Evolutionary conservation across 176 grass and related monocot species (phyloP).

Genomic region (Triticum turgidum): DNA sequence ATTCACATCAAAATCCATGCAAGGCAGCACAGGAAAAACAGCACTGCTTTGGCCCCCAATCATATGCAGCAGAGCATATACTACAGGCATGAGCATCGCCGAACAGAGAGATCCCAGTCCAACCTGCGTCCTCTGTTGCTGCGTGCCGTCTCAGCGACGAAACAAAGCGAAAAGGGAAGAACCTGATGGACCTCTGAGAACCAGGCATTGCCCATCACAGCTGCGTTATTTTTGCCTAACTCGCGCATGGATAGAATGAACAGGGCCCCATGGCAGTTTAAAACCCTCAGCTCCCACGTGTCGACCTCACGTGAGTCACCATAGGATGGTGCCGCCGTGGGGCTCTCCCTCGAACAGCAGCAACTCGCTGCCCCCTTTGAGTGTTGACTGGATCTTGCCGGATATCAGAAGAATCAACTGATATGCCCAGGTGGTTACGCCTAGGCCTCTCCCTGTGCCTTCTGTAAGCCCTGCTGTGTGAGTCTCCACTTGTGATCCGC

Average conservation of each 20-base stretch:
- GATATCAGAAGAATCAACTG: constrained; percentile 34
- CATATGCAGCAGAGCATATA: constrained; percentile 15
- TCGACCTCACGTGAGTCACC: constrained; percentile 24
- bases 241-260: constrained; percentile 42
- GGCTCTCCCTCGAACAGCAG: constrained; percentile 32
- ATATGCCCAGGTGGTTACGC: constrained; percentile 14
- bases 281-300: constrained; percentile 23
- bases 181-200: background rate
- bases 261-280: background rate
- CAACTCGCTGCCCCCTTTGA: constrained; percentile 24
- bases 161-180: constrained; percentile 23
- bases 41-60: constrained; percentile 32
- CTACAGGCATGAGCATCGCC: constrained; percentile 23
- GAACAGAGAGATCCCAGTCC: constrained; percentile 34
- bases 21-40: constrained; percentile 40
- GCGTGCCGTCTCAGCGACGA: constrained; percentile 25
- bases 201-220: constrained; percentile 17
- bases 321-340: constrained; percentile 19
- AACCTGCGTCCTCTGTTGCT: constrained; percentile 25
- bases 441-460: constrained; percentile 46
- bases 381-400: constrained; percentile 24
- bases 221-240: constrained; percentile 35
- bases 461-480: constrained; percentile 33
- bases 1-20: constrained; percentile 46
- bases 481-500: constrained; percentile 36